Percentiles rank a stretch among this genome's conserved stretches.
phyloP scores from a whole-genome alignment of 192 early-diverging fungal genomes.

The Umbelopsis ramanniana region DNA sequence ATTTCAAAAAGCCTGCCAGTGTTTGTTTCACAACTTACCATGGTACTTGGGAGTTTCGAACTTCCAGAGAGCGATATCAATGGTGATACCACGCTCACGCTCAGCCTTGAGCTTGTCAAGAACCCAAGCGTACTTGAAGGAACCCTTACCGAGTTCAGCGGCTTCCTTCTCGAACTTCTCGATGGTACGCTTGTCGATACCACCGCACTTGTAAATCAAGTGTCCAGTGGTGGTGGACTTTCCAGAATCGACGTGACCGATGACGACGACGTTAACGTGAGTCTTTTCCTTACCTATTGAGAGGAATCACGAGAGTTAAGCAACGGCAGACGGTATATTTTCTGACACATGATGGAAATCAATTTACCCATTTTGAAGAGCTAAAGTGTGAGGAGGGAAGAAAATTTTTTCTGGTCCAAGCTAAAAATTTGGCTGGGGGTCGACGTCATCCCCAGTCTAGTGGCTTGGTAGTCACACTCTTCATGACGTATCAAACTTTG shows the following conservation, averaged over 20 bases:
- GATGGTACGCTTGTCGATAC: conserved; percentile 99
- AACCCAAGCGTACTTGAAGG: conserved; percentile 99
- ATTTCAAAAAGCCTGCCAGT: too few species aligned
- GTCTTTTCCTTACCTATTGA: conserved; percentile 74
- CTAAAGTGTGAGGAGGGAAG: conserved; percentile 13
- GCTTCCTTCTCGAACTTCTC: conserved; percentile 99
- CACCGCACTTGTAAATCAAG: conserved; percentile 99
- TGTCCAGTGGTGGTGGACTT: conserved; percentile 99
- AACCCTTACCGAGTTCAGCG: conserved; percentile 98
- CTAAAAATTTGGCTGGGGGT: neutral
- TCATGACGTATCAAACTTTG: too few species aligned
- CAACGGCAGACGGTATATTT: neutral
- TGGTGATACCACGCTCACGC: conserved; percentile 99
- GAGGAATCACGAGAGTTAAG: neutral
- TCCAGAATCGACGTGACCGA: conserved; percentile 99
- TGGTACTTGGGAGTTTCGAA: conserved; percentile 96
- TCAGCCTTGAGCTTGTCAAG: conserved; percentile 99
- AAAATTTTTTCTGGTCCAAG: neutral
- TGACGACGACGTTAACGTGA: conserved; percentile 94
- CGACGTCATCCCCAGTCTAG: neutral
- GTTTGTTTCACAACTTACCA: conserved; percentile 21
- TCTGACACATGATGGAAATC: neutral
- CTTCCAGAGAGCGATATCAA: conserved; percentile 98
- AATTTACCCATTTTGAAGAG: conserved; percentile 14
- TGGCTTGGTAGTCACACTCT: neutral